Evolutionary conservation across 495 filamentous ascomycete genomes (phyloP).

Genomic region (Penicillium manginii): DNA sequence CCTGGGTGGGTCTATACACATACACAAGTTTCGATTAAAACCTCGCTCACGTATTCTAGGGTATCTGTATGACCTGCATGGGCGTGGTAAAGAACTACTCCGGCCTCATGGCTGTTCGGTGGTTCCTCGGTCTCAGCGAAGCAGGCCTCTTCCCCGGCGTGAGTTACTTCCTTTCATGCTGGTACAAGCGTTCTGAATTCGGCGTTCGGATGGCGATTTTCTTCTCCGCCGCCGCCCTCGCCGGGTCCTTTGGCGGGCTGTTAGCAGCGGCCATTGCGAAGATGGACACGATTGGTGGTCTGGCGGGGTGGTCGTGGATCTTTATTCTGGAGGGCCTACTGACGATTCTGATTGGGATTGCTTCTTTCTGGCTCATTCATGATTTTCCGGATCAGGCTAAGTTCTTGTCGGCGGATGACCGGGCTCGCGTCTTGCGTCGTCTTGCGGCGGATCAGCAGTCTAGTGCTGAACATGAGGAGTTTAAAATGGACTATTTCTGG

Average conservation of each 20-base stretch:
- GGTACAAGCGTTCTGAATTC: constrained; percentile 83
- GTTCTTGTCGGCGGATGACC: constrained; percentile 75
- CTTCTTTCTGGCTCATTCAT: constrained; percentile 83
- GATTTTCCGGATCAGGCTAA: constrained; percentile 85
- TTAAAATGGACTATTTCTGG: constrained; percentile 77
- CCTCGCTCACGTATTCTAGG: constrained; percentile 49
- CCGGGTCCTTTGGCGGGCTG: constrained; percentile 77
- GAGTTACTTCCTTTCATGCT: constrained; percentile 86
- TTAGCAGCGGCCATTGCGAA: constrained; percentile 52
- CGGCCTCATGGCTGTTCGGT: constrained; percentile 81
- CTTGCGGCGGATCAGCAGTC: constrained; percentile 77
- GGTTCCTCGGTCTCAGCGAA: constrained; percentile 83
- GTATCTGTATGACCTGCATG: constrained; percentile 81
- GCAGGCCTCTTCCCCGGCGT: constrained; percentile 88
- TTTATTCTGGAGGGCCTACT: constrained; percentile 73
- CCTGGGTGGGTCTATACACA: constrained; percentile 45
- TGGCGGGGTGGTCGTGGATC: constrained; percentile 82
- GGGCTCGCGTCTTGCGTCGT: constrained; percentile 71
- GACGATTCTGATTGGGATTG: constrained; percentile 73
- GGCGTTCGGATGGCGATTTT: constrained; percentile 83
- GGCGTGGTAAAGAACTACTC: constrained; percentile 78
- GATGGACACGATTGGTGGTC: constrained; percentile 71
- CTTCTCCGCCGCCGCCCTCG: constrained; percentile 83
- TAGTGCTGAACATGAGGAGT: constrained; percentile 78
- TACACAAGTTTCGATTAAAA: no score